phyloP scores from a whole-genome alignment of 805 yeast species.

The Ogataea pilisensis region DNA sequence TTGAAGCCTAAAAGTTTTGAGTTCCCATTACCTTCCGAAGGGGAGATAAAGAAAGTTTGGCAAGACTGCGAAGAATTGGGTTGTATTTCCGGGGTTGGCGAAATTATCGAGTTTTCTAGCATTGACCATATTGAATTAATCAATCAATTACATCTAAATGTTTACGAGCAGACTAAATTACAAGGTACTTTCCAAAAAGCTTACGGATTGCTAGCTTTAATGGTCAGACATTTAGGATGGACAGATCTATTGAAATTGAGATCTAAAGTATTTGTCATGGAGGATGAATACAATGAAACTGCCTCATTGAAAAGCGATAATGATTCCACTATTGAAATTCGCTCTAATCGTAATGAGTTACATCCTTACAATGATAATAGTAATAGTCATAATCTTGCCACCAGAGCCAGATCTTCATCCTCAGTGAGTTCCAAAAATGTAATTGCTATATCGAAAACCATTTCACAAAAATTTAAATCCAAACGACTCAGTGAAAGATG shows the following conservation, averaged over 20 bases:
- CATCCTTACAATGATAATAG: conserved; percentile 5
- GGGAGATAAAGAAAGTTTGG: conserved; percentile 49
- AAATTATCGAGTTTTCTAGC: conserved; percentile 31
- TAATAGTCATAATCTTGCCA: conserved; percentile 4
- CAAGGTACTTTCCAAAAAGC: conserved; percentile 54
- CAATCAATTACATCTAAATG: conserved; percentile 45
- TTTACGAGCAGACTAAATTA: conserved; percentile 46
- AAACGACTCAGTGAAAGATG: conserved; percentile 70
- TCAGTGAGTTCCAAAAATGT: conserved; percentile 19
- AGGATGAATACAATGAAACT: conserved; percentile 50
- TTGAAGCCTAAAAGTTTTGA: conserved; percentile 40
- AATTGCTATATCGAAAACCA: conserved; percentile 20
- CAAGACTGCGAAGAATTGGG: conserved; percentile 30
- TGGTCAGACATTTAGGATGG: conserved; percentile 79
- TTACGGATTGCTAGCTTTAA: conserved; percentile 65
- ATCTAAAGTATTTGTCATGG: conserved; percentile 77
- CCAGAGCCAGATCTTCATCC: conserved; percentile 16
- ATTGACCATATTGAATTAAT: conserved; percentile 35
- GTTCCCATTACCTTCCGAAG: conserved; percentile 52
- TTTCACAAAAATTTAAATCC: conserved; percentile 24
- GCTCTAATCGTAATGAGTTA: too few relatives aligned
- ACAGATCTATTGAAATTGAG: conserved; percentile 63
- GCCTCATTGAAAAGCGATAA: conserved; percentile 1
- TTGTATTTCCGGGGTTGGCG: conserved; percentile 31
- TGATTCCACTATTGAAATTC: too few relatives aligned